A percentile compares a stretch with the other conserved stretches of the same genome.
Conservation (phyloP, 768 basidiomycete genomes). For the Phanerochaete carnosa region DNA sequence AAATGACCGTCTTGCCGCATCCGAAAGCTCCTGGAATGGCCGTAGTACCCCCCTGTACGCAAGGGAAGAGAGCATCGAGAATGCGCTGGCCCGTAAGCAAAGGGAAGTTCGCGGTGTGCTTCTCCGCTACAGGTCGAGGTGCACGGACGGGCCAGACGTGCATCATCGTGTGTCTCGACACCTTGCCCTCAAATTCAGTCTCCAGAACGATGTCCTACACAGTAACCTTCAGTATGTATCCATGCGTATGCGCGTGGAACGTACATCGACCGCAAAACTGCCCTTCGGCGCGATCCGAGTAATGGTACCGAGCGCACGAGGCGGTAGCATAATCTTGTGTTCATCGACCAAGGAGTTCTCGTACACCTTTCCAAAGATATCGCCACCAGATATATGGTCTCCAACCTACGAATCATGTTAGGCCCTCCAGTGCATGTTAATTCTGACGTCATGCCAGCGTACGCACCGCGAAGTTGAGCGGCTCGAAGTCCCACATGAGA, state of each 20-base stretch:
- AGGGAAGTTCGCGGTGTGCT: constrained; percentile 89
- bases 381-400: constrained; percentile 96
- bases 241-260: constrained; percentile 22
- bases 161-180: constrained; percentile 92
- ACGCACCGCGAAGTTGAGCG: constrained; percentile 68
- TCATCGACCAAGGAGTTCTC: constrained; percentile 96
- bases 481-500: constrained; percentile 94
- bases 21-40: constrained; percentile 99
- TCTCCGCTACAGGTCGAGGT: constrained; percentile 93
- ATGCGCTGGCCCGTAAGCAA: constrained; percentile 96
- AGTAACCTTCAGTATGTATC: not conserved
- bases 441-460: constrained; percentile 5
- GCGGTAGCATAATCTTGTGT: constrained; percentile 96
- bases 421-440: not conserved
- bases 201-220: constrained; percentile 88
- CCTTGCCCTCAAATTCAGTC: constrained; percentile 96
- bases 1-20: constrained; percentile 98
- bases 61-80: constrained; percentile 96
- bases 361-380: constrained; percentile 92
- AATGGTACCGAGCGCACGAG: constrained; percentile 92
- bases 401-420: constrained; percentile 57
- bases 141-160: constrained; percentile 99
- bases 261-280: constrained; percentile 85
- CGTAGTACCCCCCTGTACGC: constrained; percentile 94
- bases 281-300: constrained; percentile 93